These are phyloP conservation scores for Lactarius deliciosus DNA, from an alignment of 768 basidiomycete genomes.

Conservation along the genomic window DNA sequence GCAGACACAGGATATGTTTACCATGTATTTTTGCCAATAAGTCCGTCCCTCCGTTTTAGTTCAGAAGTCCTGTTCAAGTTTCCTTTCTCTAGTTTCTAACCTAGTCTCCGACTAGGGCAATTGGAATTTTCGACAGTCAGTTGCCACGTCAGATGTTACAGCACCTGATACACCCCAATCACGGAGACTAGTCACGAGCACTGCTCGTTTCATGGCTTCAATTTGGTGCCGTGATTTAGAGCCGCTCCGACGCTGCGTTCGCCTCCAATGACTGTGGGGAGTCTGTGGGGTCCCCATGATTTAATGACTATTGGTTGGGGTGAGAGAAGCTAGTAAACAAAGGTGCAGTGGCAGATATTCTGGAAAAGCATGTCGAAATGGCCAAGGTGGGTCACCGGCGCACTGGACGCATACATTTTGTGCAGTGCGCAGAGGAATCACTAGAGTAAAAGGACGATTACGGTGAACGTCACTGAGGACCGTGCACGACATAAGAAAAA, in stretches of 20 bases:
- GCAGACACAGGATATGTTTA: not conserved
- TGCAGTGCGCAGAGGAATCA: too few species aligned
- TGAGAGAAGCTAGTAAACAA: not conserved
- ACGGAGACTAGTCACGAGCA: not conserved
- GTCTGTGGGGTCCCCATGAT: not conserved
- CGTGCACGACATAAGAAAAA: not conserved
- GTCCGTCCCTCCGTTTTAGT: not conserved
- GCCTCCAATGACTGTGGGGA: not conserved
- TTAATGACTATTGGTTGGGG: not conserved
- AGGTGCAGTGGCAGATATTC: not conserved
- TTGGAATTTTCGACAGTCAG: not conserved
- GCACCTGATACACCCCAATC: not conserved
- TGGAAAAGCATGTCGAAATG: not conserved
- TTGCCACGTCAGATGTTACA: not conserved
- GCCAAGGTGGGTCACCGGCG: not conserved
- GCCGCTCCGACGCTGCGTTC: not conserved
- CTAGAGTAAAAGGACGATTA: not conserved
- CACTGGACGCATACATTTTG: not conserved
- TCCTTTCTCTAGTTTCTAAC: not conserved
- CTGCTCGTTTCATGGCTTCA: not conserved
- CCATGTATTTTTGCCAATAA: not conserved
- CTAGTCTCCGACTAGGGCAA: not conserved
- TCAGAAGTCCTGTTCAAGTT: not conserved
- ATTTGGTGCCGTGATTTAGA: not conserved
- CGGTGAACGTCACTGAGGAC: not conserved